Base-by-base conservation (phyloP, 129 eudicot species). In the Calendula officinalis region DNA sequence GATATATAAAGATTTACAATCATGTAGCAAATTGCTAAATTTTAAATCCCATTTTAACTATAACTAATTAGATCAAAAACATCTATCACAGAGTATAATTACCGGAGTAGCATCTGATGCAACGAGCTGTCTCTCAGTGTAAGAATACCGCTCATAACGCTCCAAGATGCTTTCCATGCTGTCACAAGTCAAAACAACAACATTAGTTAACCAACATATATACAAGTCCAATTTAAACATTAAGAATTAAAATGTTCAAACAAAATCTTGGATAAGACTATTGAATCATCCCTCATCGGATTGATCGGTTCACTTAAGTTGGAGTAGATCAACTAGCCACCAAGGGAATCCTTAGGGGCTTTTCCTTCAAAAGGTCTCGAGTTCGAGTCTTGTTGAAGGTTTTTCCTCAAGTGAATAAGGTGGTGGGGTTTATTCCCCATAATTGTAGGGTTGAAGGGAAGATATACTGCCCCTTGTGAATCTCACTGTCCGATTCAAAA, bases 131-230 rank as follows among this genome's bases (percentile, higher is more conserved):
- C 86, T 80, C 78, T 87, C 98, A 13, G 90, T 84, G 74, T 84
- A 91, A 56, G 94, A 84, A 55, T 91, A 91, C 56, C 98, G 81
- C 62, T 91, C 98, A 56, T 91, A 91, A 49, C 92, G 79, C 68
- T 87, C 98, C 53, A 91, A 75, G 71, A 91, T 87, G 63, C 69
- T 87, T 60, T 85, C 98, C 96, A 91, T 91, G 74, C 98, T 91
- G 84, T 53, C 32, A 57, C 61, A 73, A 41, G 22, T 38, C 30
- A 22, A 22, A 47, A 70, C 47, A 32, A 32, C 22, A 22, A 0
- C 2, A 22, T 22, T 22, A 22, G 2, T 22, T 22, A 22, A 22
- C 30, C 30, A 22, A 22, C 30, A 22, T 22, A 22, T 2, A 22
- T 22, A 22, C 59, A 64, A 47, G 47, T 11, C 27, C 12, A 38